Conservation (phyloP, 495 filamentous ascomycete genomes). For the Xylaria bambusicola region DNA sequence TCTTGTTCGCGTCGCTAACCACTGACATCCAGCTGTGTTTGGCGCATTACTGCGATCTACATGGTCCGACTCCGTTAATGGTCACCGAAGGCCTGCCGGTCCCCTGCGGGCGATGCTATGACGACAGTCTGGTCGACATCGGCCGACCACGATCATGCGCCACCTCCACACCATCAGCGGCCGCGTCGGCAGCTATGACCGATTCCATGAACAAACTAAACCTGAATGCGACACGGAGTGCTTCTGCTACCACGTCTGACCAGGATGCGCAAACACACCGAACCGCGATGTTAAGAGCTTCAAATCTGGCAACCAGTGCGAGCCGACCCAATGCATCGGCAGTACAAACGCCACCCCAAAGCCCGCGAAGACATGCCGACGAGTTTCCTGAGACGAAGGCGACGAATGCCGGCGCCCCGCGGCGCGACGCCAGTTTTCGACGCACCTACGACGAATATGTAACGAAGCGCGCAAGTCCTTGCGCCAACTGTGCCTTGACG, state of each 20-base stretch:
- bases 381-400: conserved; percentile 29
- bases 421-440: conserved; percentile 52
- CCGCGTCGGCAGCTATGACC: conserved; percentile 28
- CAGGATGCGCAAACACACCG: conserved; percentile 46
- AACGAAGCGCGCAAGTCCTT: conserved; percentile 54
- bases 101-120: conserved; percentile 73
- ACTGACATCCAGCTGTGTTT: conserved; percentile 73
- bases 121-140: conserved; percentile 35
- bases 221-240: conserved; percentile 37
- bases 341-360: conserved; percentile 64
- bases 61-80: conserved; percentile 92
- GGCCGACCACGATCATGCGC: conserved; percentile 38
- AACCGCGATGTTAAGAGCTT: conserved; percentile 37
- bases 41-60: conserved; percentile 94
- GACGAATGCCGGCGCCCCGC: conserved; percentile 32
- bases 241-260: conserved; percentile 41
- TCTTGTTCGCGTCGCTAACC: conserved; percentile 40
- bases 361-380: conserved; percentile 51
- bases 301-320: conserved; percentile 24
- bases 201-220: conserved; percentile 47
- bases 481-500: conserved; percentile 64
- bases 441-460: conserved; percentile 60
- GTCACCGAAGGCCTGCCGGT: conserved; percentile 87
- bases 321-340: conserved; percentile 35
- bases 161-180: conserved; percentile 33